Conservation (phyloP, 306 rosid genomes). For the Spatholobus suberectus region DNA sequence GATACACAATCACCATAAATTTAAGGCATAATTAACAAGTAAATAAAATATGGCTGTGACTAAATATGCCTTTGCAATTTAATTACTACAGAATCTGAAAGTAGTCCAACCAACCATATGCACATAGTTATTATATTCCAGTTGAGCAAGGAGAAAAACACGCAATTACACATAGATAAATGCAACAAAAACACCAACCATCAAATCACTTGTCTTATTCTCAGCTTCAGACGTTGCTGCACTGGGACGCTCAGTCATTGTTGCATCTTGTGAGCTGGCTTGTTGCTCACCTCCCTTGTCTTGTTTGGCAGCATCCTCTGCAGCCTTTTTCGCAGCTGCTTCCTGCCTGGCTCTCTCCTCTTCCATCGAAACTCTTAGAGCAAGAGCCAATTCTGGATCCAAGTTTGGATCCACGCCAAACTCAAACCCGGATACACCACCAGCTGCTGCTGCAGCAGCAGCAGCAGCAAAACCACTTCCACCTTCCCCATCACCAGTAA, state of each 20-base stretch:
- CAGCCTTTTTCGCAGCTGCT: conserved; percentile 97
- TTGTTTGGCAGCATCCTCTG: conserved; percentile 81
- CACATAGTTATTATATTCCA: conserved; percentile 8
- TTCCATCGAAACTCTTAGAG: conserved; percentile 99
- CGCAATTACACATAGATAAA: conserved; percentile 6
- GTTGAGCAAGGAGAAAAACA: not conserved
- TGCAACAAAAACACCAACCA: conserved; percentile 43
- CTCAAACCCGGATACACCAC: conserved; percentile 91
- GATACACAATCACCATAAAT: not conserved
- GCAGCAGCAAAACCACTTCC: conserved; percentile 97
- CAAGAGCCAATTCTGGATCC: conserved; percentile 99
- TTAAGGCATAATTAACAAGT: not conserved
- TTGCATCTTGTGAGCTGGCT: conserved; percentile 87
- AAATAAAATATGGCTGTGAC: not conserved
- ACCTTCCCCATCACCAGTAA: conserved; percentile 98
- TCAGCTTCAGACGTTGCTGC: conserved; percentile 68
- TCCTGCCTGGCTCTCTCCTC: conserved; percentile 99
- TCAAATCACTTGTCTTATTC: conserved; percentile 75
- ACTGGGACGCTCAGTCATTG: conserved; percentile 80
- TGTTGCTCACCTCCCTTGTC: conserved; percentile 80
- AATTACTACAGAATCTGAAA: conserved; percentile 18
- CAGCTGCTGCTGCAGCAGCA: conserved; percentile 92
- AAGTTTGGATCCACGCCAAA: conserved; percentile 99
- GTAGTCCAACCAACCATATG: conserved; percentile 15
- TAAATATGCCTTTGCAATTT: not conserved